Evolutionary conservation across 1,284 basidiomycete genomes (phyloP).

Genomic region (Dichomitus squalens): DNA sequence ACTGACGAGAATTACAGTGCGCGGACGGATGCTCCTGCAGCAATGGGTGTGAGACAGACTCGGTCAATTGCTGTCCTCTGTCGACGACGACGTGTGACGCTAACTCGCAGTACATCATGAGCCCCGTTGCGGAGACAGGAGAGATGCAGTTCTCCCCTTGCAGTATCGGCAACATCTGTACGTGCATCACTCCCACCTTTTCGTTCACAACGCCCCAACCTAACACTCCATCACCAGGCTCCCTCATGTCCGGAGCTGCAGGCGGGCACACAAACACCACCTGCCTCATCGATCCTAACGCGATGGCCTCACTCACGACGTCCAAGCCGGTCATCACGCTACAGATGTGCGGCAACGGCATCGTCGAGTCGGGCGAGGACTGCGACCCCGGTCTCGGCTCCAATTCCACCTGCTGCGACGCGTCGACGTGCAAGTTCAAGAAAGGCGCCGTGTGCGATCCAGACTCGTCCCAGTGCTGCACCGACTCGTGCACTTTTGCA

Average conservation of each 20-base stretch:
- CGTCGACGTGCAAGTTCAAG: constrained; percentile 78
- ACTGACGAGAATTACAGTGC: constrained; percentile 48
- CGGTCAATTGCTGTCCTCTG: constrained; percentile 72
- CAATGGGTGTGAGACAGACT: constrained; percentile 26
- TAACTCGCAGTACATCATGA: constrained; percentile 78
- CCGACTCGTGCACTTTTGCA: constrained; percentile 69
- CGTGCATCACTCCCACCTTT: constrained; percentile 28
- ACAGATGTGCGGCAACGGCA: constrained; percentile 81
- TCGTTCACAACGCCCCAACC: not conserved
- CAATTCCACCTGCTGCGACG: constrained; percentile 77
- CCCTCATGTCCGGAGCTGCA: constrained; percentile 53
- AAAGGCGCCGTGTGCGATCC: constrained; percentile 81
- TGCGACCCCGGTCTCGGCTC: constrained; percentile 81
- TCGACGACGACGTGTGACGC: constrained; percentile 66
- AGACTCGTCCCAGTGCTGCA: constrained; percentile 78
- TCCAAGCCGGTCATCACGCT: constrained; percentile 53
- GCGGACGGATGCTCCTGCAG: constrained; percentile 60
- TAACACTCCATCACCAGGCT: constrained; percentile 41
- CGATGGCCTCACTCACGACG: constrained; percentile 45
- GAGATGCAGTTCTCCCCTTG: constrained; percentile 81
- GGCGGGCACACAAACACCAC: constrained; percentile 51
- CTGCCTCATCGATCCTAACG: constrained; percentile 64
- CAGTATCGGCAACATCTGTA: constrained; percentile 86
- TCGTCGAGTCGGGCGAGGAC: constrained; percentile 78
- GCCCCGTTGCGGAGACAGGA: constrained; percentile 66